Conservation (phyloP, 768 basidiomycete genomes). For the Trametes coccinea region DNA sequence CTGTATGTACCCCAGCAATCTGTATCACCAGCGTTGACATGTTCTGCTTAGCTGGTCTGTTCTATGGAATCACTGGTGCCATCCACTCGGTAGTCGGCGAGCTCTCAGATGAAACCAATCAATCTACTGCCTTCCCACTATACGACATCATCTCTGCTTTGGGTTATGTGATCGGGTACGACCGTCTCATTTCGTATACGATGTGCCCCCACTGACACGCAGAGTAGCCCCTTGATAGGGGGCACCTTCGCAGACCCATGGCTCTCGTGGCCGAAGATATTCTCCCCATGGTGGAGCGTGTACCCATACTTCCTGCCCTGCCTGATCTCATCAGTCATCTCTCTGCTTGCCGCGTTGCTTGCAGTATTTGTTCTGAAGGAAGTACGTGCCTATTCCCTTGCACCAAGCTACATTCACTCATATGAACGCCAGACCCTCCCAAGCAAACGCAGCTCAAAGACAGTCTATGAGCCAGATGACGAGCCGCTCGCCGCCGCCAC, state of each 20-base stretch:
- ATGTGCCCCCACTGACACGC: background rate
- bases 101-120: slow-evolving; percentile 62
- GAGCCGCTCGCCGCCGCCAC: slow-evolving; percentile 2
- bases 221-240: slow-evolving; percentile 57
- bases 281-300: slow-evolving; percentile 45
- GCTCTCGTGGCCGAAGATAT: slow-evolving; percentile 44
- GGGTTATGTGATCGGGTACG: slow-evolving; percentile 57
- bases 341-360: slow-evolving; percentile 41
- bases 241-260: slow-evolving; percentile 58
- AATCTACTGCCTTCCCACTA: slow-evolving; percentile 57
- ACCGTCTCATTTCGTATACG: background rate
- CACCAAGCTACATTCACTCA: background rate
- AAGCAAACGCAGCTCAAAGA: slow-evolving; percentile 14
- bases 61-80: slow-evolving; percentile 39
- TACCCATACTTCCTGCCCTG: slow-evolving; percentile 68
- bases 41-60: slow-evolving; percentile 24
- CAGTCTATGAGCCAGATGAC: slow-evolving; percentile 4
- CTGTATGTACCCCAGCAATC: background rate
- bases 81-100: slow-evolving; percentile 40
- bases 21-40: background rate
- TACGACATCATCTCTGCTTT: slow-evolving; percentile 60
- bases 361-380: slow-evolving; percentile 55
- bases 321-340: slow-evolving; percentile 44
- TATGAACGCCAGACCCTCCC: slow-evolving; percentile 26
- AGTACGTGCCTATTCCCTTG: slow-evolving; percentile 34